These are phyloP conservation scores for Diaporthe nobilis DNA, from an alignment of 2,329 filamentous ascomycete genomes.

Conservation along the genomic window DNA sequence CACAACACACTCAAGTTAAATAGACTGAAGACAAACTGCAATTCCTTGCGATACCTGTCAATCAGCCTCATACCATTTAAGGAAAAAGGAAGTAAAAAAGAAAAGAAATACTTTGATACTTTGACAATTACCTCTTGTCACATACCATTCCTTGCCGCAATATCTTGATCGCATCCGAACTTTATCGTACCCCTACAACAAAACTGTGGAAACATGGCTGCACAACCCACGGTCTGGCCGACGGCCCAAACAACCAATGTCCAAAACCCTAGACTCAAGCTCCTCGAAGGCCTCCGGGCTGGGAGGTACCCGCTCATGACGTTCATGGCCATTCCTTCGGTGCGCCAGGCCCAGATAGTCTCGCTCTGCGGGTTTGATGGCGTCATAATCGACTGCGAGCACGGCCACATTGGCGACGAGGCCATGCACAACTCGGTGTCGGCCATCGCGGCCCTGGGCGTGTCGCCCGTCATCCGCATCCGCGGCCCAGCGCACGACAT, in stretches of 20 bases:
- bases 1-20: slow-evolving; percentile 9
- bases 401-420: slow-evolving; percentile 47
- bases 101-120: neutral
- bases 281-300: slow-evolving; percentile 59
- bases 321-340: slow-evolving; percentile 62
- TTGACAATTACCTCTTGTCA: neutral
- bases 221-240: slow-evolving; percentile 44
- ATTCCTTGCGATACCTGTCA: neutral
- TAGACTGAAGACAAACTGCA: slow-evolving; percentile 7
- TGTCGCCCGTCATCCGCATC: slow-evolving; percentile 46
- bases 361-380: slow-evolving; percentile 63
- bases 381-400: slow-evolving; percentile 54
- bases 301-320: slow-evolving; percentile 61
- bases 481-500: slow-evolving; percentile 48
- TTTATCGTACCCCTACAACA: slow-evolving; percentile 7
- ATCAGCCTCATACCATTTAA: slow-evolving; percentile 5
- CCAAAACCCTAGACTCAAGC: slow-evolving; percentile 57
- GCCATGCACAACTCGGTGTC: slow-evolving; percentile 45
- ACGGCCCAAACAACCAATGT: slow-evolving; percentile 51
- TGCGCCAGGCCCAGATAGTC: slow-evolving; percentile 64
- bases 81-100: neutral
- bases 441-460: slow-evolving; percentile 44
- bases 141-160: neutral
- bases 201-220: slow-evolving; percentile 28
- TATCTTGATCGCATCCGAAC: neutral